phyloP scores from a whole-genome alignment of 1,139 yeast species.

The Geotrichum bryndzae region DNA sequence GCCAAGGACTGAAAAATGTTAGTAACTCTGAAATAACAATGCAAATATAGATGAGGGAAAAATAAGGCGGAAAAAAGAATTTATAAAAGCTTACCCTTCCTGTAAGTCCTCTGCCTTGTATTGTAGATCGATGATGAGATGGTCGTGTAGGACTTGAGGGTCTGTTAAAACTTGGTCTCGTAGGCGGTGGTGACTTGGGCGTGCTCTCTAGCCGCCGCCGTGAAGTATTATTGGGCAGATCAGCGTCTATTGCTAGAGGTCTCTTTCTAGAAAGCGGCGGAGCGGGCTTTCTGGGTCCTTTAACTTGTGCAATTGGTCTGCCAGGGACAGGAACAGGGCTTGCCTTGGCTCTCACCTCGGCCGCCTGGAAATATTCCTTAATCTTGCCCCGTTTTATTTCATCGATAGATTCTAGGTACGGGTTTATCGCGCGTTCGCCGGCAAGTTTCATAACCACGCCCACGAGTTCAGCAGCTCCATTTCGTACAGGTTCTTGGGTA shows the following conservation, averaged over 20 bases:
- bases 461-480: conserved; percentile 68
- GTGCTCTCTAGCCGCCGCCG: not conserved
- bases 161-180: not conserved
- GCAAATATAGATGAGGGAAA: not conserved
- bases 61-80: too few relatives aligned
- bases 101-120: conserved; percentile 6
- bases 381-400: conserved; percentile 64
- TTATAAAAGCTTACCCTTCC: conserved; percentile 4
- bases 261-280: not conserved
- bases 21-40: not conserved
- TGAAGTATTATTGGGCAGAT: not conserved
- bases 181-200: not conserved
- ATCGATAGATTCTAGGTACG: conserved; percentile 62
- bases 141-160: not conserved
- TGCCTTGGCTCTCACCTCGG: conserved; percentile 42
- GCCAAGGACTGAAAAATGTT: conserved; percentile 5
- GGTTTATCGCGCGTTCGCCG: conserved; percentile 64
- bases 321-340: not conserved
- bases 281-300: not conserved
- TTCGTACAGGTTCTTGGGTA: conserved; percentile 79
- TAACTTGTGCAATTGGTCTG: not conserved
- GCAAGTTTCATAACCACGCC: conserved; percentile 79
- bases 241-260: not conserved
- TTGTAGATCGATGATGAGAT: not conserved
- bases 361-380: conserved; percentile 50